These are phyloP conservation scores for Petunia axillaris DNA, from an alignment of 257 asterid species.

Conservation along the genomic window DNA sequence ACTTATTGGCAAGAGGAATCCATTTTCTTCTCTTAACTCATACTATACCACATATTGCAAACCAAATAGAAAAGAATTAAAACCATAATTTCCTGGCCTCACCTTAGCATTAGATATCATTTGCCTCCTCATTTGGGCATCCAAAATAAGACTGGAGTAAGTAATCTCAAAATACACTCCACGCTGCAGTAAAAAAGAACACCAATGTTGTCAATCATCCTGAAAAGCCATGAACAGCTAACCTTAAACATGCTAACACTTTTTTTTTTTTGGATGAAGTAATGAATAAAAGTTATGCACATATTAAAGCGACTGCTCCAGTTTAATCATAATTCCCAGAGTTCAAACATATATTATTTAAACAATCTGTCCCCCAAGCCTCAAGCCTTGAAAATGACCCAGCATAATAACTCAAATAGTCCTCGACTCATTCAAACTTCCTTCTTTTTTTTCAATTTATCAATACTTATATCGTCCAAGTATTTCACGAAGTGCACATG, in stretches of 20 bases:
- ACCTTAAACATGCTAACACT: constrained; percentile 24
- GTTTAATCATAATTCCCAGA: constrained; percentile 7
- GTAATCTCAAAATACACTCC: constrained; percentile 90
- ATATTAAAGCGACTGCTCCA: constrained; percentile 11
- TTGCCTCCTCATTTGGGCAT: constrained; percentile 75
- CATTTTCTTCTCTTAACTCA: neutral
- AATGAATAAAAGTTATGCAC: neutral
- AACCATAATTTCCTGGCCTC: constrained; percentile 25
- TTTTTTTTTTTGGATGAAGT: no score
- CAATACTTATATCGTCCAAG: neutral
- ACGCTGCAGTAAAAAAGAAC: constrained; percentile 58
- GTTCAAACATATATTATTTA: neutral
- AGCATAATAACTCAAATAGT: constrained; percentile 4
- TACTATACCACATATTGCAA: neutral
- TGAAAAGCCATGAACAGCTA: neutral
- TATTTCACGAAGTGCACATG: neutral
- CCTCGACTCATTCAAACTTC: neutral
- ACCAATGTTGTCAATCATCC: neutral
- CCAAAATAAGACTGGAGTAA: constrained; percentile 69
- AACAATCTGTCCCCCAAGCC: neutral
- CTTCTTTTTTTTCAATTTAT: neutral
- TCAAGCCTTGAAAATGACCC: constrained; percentile 12
- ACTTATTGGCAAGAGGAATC: neutral
- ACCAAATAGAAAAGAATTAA: neutral
- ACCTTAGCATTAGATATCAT: constrained; percentile 84